Percentiles rank a stretch among this genome's conserved stretches.
Conservation (phyloP, 352 stramenopile genomes). For the Phytophthora uliginosa region DNA sequence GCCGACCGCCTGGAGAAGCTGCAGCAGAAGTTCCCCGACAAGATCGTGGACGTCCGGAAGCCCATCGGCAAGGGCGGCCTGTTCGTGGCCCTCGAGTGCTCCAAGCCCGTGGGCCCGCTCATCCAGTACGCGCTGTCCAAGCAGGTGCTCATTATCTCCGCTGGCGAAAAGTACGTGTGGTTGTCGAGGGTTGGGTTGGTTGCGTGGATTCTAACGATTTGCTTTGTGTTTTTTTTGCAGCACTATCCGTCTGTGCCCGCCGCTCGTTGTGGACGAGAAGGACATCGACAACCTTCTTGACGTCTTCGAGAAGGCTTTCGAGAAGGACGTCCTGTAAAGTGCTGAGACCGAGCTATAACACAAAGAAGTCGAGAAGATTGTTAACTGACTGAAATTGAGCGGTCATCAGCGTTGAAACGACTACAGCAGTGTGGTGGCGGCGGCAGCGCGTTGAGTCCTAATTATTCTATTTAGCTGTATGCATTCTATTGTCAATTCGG, state of each 20-base stretch:
- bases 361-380: conserved; percentile 16
- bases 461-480: conserved; percentile 16
- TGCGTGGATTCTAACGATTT: background rate
- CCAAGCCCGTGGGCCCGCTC: conserved; percentile 64
- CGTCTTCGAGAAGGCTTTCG: conserved; percentile 73
- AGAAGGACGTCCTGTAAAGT: conserved; percentile 64
- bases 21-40: conserved; percentile 78
- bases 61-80: conserved; percentile 78
- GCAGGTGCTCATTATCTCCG: conserved; percentile 86
- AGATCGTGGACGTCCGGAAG: conserved; percentile 75
- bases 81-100: conserved; percentile 85
- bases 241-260: conserved; percentile 85
- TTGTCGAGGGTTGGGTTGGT: background rate
- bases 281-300: conserved; percentile 82
- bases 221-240: conserved; percentile 34
- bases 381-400: conserved; percentile 23
- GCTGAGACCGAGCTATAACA: conserved; percentile 8
- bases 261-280: conserved; percentile 84
- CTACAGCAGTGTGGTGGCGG: background rate
- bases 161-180: conserved; percentile 80
- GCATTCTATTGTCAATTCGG: conserved; percentile 17
- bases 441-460: background rate
- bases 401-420: conserved; percentile 7
- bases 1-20: conserved; percentile 64
- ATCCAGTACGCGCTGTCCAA: conserved; percentile 82